phyloP scores from a whole-genome alignment of 2,329 filamentous ascomycete species.

The Tolypocladium paradoxum region DNA sequence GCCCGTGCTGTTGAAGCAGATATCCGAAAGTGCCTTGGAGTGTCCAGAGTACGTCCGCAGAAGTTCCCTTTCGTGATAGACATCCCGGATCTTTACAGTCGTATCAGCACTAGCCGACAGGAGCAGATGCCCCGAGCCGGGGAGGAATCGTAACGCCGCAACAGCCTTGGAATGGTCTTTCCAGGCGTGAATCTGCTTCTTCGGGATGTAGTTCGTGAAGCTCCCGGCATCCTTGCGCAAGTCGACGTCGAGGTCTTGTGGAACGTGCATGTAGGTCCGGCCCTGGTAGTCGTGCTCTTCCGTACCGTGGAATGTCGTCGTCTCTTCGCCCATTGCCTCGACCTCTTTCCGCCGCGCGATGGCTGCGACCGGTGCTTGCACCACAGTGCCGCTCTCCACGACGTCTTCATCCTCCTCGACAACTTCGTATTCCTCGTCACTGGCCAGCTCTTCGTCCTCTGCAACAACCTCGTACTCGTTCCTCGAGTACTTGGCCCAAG shows the following conservation, averaged over 20 bases:
- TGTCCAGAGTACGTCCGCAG: conserved; percentile 88
- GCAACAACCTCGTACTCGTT: conserved; percentile 64
- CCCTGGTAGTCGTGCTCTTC: conserved; percentile 88
- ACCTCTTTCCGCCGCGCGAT: conserved; percentile 46
- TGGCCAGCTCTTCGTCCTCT: conserved; percentile 64
- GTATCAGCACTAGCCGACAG: conserved; percentile 83
- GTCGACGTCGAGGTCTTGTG: conserved; percentile 80
- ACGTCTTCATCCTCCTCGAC: conserved; percentile 66
- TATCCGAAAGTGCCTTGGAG: conserved; percentile 78
- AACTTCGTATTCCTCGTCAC: conserved; percentile 68
- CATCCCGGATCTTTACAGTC: conserved; percentile 89
- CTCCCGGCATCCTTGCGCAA: conserved; percentile 71
- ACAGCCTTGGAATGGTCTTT: conserved; percentile 75
- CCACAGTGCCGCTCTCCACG: conserved; percentile 51
- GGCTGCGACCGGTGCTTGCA: conserved; percentile 44
- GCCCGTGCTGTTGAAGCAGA: conserved; percentile 75
- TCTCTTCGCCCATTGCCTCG: conserved; percentile 59
- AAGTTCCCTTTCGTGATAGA: conserved; percentile 80
- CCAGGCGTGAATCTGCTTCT: conserved; percentile 88
- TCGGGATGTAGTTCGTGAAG: conserved; percentile 83
- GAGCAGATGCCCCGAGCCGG: conserved; percentile 74
- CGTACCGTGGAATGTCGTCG: conserved; percentile 74
- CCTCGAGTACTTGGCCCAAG: conserved; percentile 78
- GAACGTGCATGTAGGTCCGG: conserved; percentile 94
- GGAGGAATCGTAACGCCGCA: conserved; percentile 84